Evolutionary conservation across 257 asterid genomes (phyloP).

Genomic region (Eucommia ulmoides): DNA sequence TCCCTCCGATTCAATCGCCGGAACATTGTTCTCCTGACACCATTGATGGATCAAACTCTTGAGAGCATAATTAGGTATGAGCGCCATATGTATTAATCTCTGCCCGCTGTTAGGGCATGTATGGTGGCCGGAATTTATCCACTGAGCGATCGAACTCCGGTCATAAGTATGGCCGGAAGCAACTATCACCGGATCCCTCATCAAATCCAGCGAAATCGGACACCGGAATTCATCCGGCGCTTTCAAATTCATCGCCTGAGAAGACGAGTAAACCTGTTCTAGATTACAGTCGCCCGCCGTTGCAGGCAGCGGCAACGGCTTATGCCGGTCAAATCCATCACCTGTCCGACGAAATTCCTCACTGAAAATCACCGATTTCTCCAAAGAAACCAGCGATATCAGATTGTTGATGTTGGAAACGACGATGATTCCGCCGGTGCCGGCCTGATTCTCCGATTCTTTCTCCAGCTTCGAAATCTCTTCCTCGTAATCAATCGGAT

Average conservation of each 20-base stretch:
- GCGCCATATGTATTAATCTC: conserved; percentile 75
- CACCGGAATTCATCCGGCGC: conserved; percentile 74
- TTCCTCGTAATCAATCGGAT: conserved; percentile 30
- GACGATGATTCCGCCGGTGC: conserved; percentile 75
- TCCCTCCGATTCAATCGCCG: conserved; percentile 22
- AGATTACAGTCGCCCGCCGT: conserved; percentile 16
- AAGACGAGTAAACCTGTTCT: conserved; percentile 26
- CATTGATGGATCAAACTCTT: conserved; percentile 63
- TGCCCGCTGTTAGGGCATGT: conserved; percentile 89
- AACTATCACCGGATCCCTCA: conserved; percentile 70
- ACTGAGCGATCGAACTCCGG: conserved; percentile 56
- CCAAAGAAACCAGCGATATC: conserved; percentile 42
- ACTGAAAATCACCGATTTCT: conserved; percentile 26
- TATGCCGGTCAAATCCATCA: too few species aligned
- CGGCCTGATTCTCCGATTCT: conserved; percentile 72
- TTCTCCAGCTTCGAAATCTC: conserved; percentile 56
- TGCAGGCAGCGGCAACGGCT: conserved; percentile 33
- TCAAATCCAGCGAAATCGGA: conserved; percentile 77
- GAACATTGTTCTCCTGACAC: conserved; percentile 62
- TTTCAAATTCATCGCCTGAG: conserved; percentile 24
- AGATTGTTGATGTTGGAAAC: conserved; percentile 60
- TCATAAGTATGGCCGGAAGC: conserved; percentile 91
- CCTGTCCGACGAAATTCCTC: too few species aligned
- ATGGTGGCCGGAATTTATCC: conserved; percentile 83
- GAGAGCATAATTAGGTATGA: conserved; percentile 66